A percentile compares a stretch with the other conserved stretches of the same genome.
These are phyloP conservation scores for Kazachstania taianensis DNA, from an alignment of 805 yeast species.

Conservation along the genomic window DNA sequence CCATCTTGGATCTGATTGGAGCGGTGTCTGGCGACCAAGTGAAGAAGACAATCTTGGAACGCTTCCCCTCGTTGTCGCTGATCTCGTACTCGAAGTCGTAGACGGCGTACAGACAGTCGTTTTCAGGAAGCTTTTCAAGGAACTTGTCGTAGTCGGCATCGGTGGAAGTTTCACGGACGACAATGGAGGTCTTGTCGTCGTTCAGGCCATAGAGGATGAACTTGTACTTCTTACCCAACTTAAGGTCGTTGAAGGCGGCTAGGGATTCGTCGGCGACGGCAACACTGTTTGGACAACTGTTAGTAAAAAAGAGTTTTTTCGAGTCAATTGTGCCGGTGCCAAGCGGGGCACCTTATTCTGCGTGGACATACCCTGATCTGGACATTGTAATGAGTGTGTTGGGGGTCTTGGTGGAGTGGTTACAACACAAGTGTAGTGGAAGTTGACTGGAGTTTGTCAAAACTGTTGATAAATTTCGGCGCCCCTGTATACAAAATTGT, in stretches of 20 bases:
- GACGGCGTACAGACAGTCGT: constrained; percentile 92
- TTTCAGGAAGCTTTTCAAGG: constrained; percentile 83
- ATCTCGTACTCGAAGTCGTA: constrained; percentile 95
- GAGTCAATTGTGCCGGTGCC: background rate
- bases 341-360: too few relatives aligned
- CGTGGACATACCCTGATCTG: background rate
- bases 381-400: background rate
- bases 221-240: constrained; percentile 84
- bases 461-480: too few relatives aligned
- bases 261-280: constrained; percentile 85
- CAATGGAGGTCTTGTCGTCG: constrained; percentile 80
- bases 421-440: too few relatives aligned
- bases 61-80: constrained; percentile 86
- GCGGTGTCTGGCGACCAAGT: constrained; percentile 99
- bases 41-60: constrained; percentile 59
- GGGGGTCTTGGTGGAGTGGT: too few relatives aligned
- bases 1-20: constrained; percentile 91
- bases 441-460: too few relatives aligned
- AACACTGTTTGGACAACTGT: too few relatives aligned
- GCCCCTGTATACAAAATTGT: too few relatives aligned
- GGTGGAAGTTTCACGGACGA: constrained; percentile 76
- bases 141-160: constrained; percentile 74
- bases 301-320: too few relatives aligned
- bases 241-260: constrained; percentile 89
- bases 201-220: constrained; percentile 74